These are phyloP conservation scores for Rhodotorula diobovata DNA, from an alignment of 768 basidiomycete species.

Conservation along the genomic window DNA sequence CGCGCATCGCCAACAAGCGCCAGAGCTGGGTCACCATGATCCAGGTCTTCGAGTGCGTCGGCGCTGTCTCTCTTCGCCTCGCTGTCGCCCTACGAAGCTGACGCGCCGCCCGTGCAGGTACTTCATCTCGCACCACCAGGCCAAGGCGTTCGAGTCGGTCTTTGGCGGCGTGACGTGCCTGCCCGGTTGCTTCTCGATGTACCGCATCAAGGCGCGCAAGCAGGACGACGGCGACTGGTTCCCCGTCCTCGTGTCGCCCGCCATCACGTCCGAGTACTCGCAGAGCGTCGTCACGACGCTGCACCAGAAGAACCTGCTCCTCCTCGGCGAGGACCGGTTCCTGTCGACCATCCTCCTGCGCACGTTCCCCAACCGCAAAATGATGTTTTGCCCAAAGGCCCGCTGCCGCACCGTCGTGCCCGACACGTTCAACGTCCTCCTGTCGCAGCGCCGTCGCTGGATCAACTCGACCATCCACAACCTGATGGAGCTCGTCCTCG, in stretches of 20 bases:
- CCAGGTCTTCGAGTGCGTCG: slow-evolving; percentile 73
- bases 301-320: slow-evolving; percentile 93
- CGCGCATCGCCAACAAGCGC: slow-evolving; percentile 96
- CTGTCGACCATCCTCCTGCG: slow-evolving; percentile 91
- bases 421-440: slow-evolving; percentile 83
- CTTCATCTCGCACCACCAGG: slow-evolving; percentile 96
- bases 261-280: slow-evolving; percentile 95
- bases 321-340: slow-evolving; percentile 98
- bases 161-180: slow-evolving; percentile 99
- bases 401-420: slow-evolving; percentile 91
- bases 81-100: no score
- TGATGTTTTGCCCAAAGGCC: slow-evolving; percentile 98
- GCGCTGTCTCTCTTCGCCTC: not conserved
- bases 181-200: slow-evolving; percentile 99
- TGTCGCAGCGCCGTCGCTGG: slow-evolving; percentile 97
- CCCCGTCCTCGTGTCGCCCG: slow-evolving; percentile 90
- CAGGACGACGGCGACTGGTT: slow-evolving; percentile 90
- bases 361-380: slow-evolving; percentile 96
- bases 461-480: slow-evolving; percentile 99
- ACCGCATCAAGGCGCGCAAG: slow-evolving; percentile 89
- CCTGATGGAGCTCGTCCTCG: slow-evolving; percentile 95
- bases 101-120: slow-evolving; percentile 51
- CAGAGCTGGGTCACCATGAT: slow-evolving; percentile 98
- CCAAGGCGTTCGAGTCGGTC: slow-evolving; percentile 97
- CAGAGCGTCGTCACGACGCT: slow-evolving; percentile 88